Evolutionary conservation across 768 basidiomycete species (phyloP), one percentile per base, ranked within the genome.

Genomic region (Boletus sp.): DNA sequence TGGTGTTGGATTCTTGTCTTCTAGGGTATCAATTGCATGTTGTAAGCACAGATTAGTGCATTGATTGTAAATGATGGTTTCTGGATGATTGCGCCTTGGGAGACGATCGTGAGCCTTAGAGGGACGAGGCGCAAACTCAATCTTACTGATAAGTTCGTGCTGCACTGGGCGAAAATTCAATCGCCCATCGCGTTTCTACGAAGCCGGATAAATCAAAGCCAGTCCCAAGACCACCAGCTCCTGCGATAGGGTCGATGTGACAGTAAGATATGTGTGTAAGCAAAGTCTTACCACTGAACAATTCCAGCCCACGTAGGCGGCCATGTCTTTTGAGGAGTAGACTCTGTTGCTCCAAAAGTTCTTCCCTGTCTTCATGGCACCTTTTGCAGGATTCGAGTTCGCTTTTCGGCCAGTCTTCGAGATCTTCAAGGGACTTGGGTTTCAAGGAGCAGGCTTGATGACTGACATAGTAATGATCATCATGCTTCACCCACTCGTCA

Each of bases 161-260:
- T 33, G 89, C 87, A 53, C 84, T 76, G 15, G 81, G 78, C 0
- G 79, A 81, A 60, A 79, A 82, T 65, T 91, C 89, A 0, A 90
- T 77, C 0, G 88, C 89, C 77, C 86, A 89, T 61, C 75, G 77
- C 1, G 86, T 86, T 17, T 86, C 74, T 7, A 90, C 81, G 67
- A 80, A 83, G 0, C 79, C 78, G 7, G 86, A 84, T 60, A 84
- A 64, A 47, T 83, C 77, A 55, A 91, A 73, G 1, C 90, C 89
- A 36, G 83, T 80, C 4, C 87, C 85, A 7, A 92, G 77, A 3
- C 89, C 89, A 50, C 89, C 89, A 37, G 87, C 89, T 67, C 89
- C 88, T 90, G 55, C 15, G 45, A 52, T 48, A 32, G 33, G 2
- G 42, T 64, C 8, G 47, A 28, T 41, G 42, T 28, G 15, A 46